phyloP scores from a whole-genome alignment of 768 basidiomycete species.

The Podaxis sp. region DNA sequence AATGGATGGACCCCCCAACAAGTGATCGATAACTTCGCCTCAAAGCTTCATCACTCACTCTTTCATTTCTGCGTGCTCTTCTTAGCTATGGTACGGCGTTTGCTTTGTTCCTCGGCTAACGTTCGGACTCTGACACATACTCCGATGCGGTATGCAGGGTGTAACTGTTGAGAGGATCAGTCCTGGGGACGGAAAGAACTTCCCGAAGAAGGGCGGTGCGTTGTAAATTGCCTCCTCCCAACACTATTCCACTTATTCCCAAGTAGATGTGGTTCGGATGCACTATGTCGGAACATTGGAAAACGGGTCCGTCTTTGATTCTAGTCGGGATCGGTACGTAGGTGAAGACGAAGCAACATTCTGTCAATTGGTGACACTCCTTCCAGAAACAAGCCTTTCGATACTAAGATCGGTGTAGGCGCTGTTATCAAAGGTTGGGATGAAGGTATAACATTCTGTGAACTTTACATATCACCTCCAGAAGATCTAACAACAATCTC shows the following conservation, averaged over 20 bases:
- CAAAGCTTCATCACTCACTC: neutral
- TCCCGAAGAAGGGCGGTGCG: conserved; percentile 73
- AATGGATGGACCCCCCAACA: neutral
- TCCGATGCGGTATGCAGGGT: conserved; percentile 45
- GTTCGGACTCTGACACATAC: neutral
- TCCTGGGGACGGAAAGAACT: conserved; percentile 62
- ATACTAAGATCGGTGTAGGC: conserved; percentile 72
- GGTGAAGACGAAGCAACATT: neutral
- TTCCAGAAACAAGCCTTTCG: conserved; percentile 57
- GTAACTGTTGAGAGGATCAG: conserved; percentile 60
- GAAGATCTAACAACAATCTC: neutral
- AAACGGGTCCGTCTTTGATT: conserved; percentile 71
- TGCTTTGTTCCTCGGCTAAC: neutral
- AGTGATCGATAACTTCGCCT: conserved; percentile 7
- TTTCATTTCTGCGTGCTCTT: neutral
- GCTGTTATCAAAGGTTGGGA: conserved; percentile 92
- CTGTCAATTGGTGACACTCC: neutral
- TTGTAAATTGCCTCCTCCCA: conserved; percentile 11
- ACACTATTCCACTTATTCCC: conserved; percentile 12
- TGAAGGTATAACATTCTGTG: conserved; percentile 56
- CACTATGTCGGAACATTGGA: conserved; percentile 77
- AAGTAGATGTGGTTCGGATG: conserved; percentile 64
- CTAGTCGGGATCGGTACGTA: conserved; percentile 70
- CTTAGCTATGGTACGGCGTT: conserved; percentile 1
- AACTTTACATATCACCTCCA: neutral